Evolutionary conservation across 2,329 filamentous ascomycete species (phyloP).

Genomic region (Arthrobotrys megalospora): DNA sequence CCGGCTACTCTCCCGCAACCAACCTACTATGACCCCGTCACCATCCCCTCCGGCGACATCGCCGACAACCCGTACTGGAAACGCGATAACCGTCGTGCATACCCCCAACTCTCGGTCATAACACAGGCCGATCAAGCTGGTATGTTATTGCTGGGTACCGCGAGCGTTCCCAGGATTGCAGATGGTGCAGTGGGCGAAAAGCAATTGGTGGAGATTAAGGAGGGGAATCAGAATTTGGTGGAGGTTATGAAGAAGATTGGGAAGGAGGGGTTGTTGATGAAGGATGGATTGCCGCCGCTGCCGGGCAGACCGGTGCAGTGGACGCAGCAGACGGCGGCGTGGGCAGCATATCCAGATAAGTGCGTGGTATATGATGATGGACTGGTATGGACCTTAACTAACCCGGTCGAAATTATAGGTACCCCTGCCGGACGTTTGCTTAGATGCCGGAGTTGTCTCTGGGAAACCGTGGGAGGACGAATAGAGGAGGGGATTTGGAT

Average conservation of each 20-base stretch:
- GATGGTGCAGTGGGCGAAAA: constrained; percentile 81
- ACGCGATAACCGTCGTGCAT: constrained; percentile 86
- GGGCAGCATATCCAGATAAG: constrained; percentile 80
- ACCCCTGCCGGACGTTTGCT: constrained; percentile 72
- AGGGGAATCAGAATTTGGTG: constrained; percentile 81
- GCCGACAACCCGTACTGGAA: constrained; percentile 97
- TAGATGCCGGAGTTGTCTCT: background rate
- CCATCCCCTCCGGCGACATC: constrained; percentile 85
- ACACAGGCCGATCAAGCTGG: constrained; percentile 88
- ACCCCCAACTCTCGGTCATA: constrained; percentile 84
- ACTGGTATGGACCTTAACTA: constrained; percentile 64
- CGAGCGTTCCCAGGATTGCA: constrained; percentile 83
- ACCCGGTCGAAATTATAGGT: constrained; percentile 68
- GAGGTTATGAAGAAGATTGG: constrained; percentile 79
- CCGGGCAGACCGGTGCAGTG: constrained; percentile 77
- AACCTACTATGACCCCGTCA: constrained; percentile 85
- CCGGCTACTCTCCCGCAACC: constrained; percentile 81
- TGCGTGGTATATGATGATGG: constrained; percentile 69
- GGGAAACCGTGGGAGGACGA: background rate
- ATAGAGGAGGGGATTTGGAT: background rate
- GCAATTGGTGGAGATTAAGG: constrained; percentile 81
- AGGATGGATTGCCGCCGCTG: constrained; percentile 86
- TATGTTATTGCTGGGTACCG: constrained; percentile 87
- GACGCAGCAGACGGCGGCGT: constrained; percentile 71
- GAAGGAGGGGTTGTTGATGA: constrained; percentile 74